phyloP scores from a whole-genome alignment of 768 basidiomycete genomes.

The Kwoniella dendrophila region DNA sequence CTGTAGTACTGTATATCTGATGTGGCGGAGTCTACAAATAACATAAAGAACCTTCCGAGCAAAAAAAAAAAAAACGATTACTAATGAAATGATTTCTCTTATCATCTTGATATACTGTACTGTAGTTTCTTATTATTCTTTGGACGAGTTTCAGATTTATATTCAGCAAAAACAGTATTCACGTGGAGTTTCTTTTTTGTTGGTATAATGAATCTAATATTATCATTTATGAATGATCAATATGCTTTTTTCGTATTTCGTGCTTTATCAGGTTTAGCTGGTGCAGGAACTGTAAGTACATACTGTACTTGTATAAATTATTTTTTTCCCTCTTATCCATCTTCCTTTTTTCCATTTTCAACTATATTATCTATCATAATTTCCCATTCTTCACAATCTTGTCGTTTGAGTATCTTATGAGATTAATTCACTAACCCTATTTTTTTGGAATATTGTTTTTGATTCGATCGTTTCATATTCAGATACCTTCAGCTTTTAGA shows the following conservation, averaged over 20 bases:
- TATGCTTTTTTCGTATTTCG: conserved; percentile 39
- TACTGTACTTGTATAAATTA: no score
- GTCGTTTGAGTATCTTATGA: no score
- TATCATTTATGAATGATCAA: conserved; percentile 37
- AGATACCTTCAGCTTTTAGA: conserved; percentile 41
- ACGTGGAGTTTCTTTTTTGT: conserved; percentile 40
- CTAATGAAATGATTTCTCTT: background rate
- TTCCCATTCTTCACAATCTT: background rate
- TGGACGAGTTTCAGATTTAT: conserved; percentile 48
- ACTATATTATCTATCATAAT: background rate
- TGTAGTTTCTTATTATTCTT: conserved; percentile 40
- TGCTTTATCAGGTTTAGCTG: conserved; percentile 36
- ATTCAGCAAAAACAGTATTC: conserved; percentile 44
- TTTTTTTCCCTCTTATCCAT: background rate
- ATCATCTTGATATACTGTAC: background rate
- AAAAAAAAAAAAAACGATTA: no score
- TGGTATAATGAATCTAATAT: conserved; percentile 32
- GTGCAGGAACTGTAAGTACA: conserved; percentile 23
- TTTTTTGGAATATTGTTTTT: no score
- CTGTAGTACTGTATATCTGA: background rate
- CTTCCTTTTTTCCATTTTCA: background rate
- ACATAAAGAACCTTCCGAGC: no score
- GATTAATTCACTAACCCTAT: no score
- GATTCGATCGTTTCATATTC: no score
- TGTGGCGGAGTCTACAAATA: no score